Evolutionary conservation across 352 stramenopile species (phyloP), one percentile per base, ranked within the genome.

Genomic region (Globisporangium nodosum): DNA sequence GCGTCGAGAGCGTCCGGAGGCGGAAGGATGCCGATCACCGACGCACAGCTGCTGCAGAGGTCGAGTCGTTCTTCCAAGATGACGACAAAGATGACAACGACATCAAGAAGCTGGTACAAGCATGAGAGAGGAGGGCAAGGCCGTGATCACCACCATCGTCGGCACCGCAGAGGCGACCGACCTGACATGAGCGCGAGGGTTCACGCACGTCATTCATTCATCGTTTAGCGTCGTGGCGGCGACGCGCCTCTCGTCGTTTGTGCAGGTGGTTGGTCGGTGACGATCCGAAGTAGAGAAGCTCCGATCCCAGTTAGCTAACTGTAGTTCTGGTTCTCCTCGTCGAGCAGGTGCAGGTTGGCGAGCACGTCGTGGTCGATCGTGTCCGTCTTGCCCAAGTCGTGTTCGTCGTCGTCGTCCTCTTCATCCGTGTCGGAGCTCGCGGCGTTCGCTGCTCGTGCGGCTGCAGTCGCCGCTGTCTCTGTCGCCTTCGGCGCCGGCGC

Each of bases 391-490:
- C 66, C 68, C 21, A 53, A 57, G 47, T 59, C 60, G 24, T 27
- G 24, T n/a, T 78, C 74, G 6, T 63, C 56, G 13, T 78, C 77
- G 39, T 71, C 71, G 37, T 78, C 68, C 37, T 71, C 76, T 92
- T 90, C 83, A 54, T 90, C 81, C 18, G 82, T 90, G 56, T 91
- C 83, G 15, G 81, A 90, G 13, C 73, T 77, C 16, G 65, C 71
- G 37, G 71, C 49, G 12, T 66, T 65, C 24, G 57, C 54, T 24
- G 49, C 21, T 42, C 55, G 48, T 20, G 58, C 60, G 21, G 58
- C 47, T n/a, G 54, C 48, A 15, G 54, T 68, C 2, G 64, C 37
- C 24, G 54, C 56, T 12, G 7, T 42, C 35, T 42, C 35, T 9
- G 35, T 7, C 12, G 35, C 11, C 37, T 49, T 55, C 27, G 53